Percentiles rank a stretch among this genome's conserved stretches.
Evolutionary conservation across 2,329 filamentous ascomycete genomes (phyloP).

Genomic region (Dothideomycetes sp.): DNA sequence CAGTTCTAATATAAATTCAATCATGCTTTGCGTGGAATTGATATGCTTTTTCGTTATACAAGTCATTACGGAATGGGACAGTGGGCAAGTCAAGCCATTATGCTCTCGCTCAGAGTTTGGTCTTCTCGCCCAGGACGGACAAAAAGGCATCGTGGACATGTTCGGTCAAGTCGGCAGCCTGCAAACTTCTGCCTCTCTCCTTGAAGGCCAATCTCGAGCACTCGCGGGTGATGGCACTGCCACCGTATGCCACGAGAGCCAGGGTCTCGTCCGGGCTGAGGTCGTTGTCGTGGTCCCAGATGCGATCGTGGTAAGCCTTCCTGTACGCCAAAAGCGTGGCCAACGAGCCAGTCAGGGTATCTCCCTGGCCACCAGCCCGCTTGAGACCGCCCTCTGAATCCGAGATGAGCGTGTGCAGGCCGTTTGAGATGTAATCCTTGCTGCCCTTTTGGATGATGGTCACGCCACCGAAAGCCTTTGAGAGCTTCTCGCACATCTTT

Average conservation of each 20-base stretch:
- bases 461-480: conserved; percentile 70
- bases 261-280: conserved; percentile 51
- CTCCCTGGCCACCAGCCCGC: conserved; percentile 86
- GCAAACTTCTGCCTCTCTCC: conserved; percentile 75
- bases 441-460: conserved; percentile 84
- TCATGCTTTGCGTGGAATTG: too few relatives aligned
- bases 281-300: conserved; percentile 56
- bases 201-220: conserved; percentile 79
- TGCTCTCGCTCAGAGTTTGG: conserved; percentile 12
- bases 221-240: conserved; percentile 78
- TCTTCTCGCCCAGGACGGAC: conserved; percentile 61
- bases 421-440: conserved; percentile 75
- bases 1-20: too few relatives aligned
- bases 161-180: conserved; percentile 86
- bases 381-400: conserved; percentile 77
- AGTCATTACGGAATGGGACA: too few relatives aligned
- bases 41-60: too few relatives aligned
- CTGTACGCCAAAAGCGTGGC: conserved; percentile 85
- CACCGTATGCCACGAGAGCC: conserved; percentile 72
- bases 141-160: conserved; percentile 77
- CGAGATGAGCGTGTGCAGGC: conserved; percentile 60
- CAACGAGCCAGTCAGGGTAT: conserved; percentile 82
- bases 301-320: conserved; percentile 68
- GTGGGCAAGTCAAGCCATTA: too few relatives aligned
- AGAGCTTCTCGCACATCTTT: conserved; percentile 57